phyloP scores from a whole-genome alignment of 2,329 filamentous ascomycete genomes.

The Monosporascus sp. region DNA sequence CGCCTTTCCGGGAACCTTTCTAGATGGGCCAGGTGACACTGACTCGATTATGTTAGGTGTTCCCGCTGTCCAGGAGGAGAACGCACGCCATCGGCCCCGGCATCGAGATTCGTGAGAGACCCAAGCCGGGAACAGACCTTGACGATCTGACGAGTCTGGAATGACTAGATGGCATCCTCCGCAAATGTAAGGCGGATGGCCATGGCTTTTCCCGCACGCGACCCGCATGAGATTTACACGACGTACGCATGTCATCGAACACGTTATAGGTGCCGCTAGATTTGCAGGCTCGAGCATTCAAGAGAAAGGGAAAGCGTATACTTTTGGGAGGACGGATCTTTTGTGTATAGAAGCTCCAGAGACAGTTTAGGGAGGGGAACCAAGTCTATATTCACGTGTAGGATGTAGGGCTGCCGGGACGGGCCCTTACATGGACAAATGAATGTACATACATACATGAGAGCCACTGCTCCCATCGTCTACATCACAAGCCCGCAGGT shows the following conservation, averaged over 20 bases:
- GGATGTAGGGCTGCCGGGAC: neutral
- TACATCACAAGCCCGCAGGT: too few relatives aligned
- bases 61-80: conserved; percentile 55
- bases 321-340: neutral
- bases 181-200: neutral
- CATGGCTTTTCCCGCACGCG: too few relatives aligned
- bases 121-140: conserved; percentile 53
- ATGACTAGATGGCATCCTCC: conserved; percentile 30
- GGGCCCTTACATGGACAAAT: too few relatives aligned
- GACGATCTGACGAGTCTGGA: conserved; percentile 66
- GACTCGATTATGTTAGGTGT: conserved; percentile 38
- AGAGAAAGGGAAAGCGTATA: neutral
- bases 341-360: neutral
- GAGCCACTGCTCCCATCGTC: too few relatives aligned
- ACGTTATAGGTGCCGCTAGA: neutral
- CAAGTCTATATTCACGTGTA: neutral
- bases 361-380: neutral
- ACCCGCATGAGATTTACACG: too few relatives aligned
- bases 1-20: neutral
- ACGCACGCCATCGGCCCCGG: conserved; percentile 71
- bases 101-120: conserved; percentile 70
- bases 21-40: neutral
- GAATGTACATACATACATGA: too few relatives aligned
- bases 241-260: too few relatives aligned
- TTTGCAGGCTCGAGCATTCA: neutral